Conservation (phyloP, 2,329 filamentous ascomycete genomes). For the Xylaria sp. region DNA sequence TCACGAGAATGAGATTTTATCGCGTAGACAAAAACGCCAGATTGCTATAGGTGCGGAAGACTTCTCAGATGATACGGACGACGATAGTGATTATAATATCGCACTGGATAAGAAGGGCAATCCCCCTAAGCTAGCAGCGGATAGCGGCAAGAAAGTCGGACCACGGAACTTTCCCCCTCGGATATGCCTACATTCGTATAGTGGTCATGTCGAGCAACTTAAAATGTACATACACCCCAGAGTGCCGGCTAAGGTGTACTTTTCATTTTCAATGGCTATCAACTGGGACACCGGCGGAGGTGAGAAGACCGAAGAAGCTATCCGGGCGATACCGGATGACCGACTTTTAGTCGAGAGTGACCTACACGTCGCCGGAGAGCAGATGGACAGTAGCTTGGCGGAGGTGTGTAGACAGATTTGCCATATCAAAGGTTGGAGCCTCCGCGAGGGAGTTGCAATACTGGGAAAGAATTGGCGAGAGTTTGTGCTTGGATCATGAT, state of each 20-base stretch:
- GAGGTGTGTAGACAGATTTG: constrained; percentile 82
- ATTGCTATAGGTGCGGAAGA: constrained; percentile 61
- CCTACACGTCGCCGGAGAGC: constrained; percentile 80
- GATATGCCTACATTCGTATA: constrained; percentile 95
- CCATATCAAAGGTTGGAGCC: constrained; percentile 77
- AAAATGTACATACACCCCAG: constrained; percentile 79
- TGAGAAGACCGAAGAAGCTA: constrained; percentile 67
- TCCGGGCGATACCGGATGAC: constrained; percentile 79
- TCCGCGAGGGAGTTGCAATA: constrained; percentile 74
- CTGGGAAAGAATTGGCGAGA: constrained; percentile 79
- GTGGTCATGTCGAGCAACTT: constrained; percentile 77
- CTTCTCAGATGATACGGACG: constrained; percentile 53
- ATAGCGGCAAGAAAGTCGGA: constrained; percentile 27
- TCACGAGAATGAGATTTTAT: constrained; percentile 69
- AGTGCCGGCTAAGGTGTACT: constrained; percentile 81
- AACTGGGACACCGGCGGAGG: constrained; percentile 72
- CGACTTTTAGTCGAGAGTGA: constrained; percentile 90
- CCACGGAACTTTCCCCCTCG: constrained; percentile 80
- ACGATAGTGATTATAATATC: constrained; percentile 51
- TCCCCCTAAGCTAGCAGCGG: neutral
- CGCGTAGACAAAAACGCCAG: constrained; percentile 66
- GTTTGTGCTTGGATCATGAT: constrained; percentile 73
- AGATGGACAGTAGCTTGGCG: constrained; percentile 82
- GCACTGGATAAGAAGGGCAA: neutral
- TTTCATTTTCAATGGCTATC: constrained; percentile 87